A percentile compares a stretch with the other conserved stretches of the same genome.
phyloP scores from a whole-genome alignment of 2,329 filamentous ascomycete genomes.

The Penicillium oxalicum region DNA sequence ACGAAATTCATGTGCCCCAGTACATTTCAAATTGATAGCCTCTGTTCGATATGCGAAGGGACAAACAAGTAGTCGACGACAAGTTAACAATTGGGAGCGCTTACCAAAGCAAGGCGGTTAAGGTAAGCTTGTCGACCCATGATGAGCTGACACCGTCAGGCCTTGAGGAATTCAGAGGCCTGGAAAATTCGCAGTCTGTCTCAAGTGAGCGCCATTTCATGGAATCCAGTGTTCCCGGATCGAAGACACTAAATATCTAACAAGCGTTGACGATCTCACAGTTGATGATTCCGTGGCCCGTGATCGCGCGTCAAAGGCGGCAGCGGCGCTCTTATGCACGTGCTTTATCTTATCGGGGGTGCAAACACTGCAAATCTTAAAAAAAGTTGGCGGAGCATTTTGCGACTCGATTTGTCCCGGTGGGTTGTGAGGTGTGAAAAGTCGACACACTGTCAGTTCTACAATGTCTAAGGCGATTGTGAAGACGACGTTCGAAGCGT shows the following conservation, averaged over 20 bases:
- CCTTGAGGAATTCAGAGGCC: neutral
- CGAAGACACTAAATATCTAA: neutral
- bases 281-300: constrained; percentile 11
- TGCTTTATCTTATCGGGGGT: constrained; percentile 27
- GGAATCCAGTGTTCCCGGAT: neutral
- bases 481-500: constrained; percentile 86
- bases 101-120: constrained; percentile 43
- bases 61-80: no score
- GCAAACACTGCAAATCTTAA: constrained; percentile 34
- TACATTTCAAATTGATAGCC: neutral
- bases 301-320: constrained; percentile 2
- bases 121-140: constrained; percentile 43
- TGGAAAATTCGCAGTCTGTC: neutral
- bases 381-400: constrained; percentile 32
- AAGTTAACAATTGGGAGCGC: constrained; percentile 10
- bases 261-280: neutral
- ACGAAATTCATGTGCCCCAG: no score
- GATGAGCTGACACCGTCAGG: neutral
- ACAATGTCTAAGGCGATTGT: constrained; percentile 48
- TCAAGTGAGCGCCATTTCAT: no score
- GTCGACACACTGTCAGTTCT: constrained; percentile 10
- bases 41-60: no score
- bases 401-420: constrained; percentile 14
- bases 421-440: constrained; percentile 15
- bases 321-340: constrained; percentile 20